Evolutionary conservation across 1,284 basidiomycete species (phyloP).

Genomic region (Sanguinoderma infundibulare): DNA sequence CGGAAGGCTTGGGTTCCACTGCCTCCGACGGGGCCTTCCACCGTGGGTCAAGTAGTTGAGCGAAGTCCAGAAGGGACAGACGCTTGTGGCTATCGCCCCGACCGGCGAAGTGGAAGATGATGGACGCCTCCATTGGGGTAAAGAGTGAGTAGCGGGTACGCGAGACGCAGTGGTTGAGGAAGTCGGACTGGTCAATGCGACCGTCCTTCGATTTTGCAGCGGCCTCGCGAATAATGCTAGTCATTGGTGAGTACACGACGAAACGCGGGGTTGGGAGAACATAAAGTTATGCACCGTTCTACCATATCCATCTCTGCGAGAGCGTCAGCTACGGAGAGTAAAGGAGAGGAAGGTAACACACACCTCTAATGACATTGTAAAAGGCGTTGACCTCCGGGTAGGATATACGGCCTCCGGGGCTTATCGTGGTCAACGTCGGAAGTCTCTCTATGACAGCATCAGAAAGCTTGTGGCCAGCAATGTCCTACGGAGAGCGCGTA

Average conservation of each 20-base stretch:
- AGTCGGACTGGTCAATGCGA: conserved; percentile 85
- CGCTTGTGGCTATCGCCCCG: conserved; percentile 73
- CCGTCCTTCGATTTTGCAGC: conserved; percentile 91
- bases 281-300: conserved; percentile 81
- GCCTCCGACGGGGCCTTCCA: conserved; percentile 74
- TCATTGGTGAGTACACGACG: conserved; percentile 1
- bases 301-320: conserved; percentile 90
- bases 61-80: conserved; percentile 86
- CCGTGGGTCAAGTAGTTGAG: conserved; percentile 84
- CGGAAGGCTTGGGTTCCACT: conserved; percentile 36
- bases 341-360: conserved; percentile 29
- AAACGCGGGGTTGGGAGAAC: conserved; percentile 11
- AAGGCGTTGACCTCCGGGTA: conserved; percentile 96
- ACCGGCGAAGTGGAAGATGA: conserved; percentile 95
- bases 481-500: conserved; percentile 60
- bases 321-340: conserved; percentile 18
- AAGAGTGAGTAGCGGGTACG: conserved; percentile 90
- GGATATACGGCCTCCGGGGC: conserved; percentile 87
- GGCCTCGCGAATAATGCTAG: conserved; percentile 82
- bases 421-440: conserved; percentile 87
- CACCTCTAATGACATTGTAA: conserved; percentile 89
- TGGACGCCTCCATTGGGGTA: conserved; percentile 94
- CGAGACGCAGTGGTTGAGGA: conserved; percentile 74
- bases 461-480: conserved; percentile 94
- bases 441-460: conserved; percentile 88